Evolutionary conservation across 306 rosid species (phyloP).

Genomic region (Argentina anserina): DNA sequence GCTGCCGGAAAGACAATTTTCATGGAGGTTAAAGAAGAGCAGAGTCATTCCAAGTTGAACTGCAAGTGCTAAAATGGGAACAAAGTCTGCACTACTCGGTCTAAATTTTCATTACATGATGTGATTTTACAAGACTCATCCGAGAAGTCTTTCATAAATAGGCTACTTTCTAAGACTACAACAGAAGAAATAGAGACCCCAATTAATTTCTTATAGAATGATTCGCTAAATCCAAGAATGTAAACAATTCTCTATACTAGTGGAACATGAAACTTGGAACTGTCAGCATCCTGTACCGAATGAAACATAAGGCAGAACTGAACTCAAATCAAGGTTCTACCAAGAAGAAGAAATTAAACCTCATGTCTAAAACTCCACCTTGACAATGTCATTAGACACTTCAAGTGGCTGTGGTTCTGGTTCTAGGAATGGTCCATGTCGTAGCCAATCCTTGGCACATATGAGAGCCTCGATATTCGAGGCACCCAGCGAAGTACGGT

Average conservation of each 20-base stretch:
- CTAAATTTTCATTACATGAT: no score
- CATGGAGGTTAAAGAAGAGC: conserved; percentile 17
- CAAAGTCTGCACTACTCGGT: neutral
- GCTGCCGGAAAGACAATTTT: conserved; percentile 38
- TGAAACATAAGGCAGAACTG: conserved; percentile 13
- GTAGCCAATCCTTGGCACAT: conserved; percentile 84
- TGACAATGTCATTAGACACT: conserved; percentile 43
- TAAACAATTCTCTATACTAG: conserved; percentile 9
- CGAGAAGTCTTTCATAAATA: neutral
- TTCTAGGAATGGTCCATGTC: conserved; percentile 35
- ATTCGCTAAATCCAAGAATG: conserved; percentile 31
- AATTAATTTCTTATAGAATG: neutral
- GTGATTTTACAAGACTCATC: no score
- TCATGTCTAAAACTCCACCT: conserved; percentile 39
- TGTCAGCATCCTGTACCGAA: conserved; percentile 21
- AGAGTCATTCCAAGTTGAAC: conserved; percentile 15
- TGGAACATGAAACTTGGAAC: conserved; percentile 22
- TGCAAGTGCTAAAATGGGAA: neutral
- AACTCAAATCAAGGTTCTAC: conserved; percentile 25
- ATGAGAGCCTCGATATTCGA: conserved; percentile 74
- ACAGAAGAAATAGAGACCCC: neutral
- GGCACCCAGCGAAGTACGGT: conserved; percentile 52
- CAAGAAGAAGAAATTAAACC: conserved; percentile 25
- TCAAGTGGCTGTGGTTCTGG: conserved; percentile 24
- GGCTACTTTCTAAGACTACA: no score